These are phyloP conservation scores for Beauveria rudraprayagi DNA, from an alignment of 2,329 filamentous ascomycete species.

Conservation along the genomic window DNA sequence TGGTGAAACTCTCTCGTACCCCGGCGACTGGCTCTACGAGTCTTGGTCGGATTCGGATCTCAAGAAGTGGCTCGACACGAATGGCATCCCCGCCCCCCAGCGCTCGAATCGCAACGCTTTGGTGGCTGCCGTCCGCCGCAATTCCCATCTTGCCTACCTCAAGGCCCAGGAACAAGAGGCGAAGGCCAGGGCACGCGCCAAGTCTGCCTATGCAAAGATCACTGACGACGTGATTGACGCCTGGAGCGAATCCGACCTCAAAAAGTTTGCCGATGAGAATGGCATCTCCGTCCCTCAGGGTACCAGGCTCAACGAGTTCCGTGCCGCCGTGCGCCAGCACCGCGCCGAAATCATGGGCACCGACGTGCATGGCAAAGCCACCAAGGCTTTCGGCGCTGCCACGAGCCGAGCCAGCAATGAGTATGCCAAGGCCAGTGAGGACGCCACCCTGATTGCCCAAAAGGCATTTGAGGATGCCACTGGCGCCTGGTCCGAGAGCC, in stretches of 20 bases:
- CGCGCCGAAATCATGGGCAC: conserved; percentile 64
- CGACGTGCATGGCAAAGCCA: conserved; percentile 48
- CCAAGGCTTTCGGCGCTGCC: conserved; percentile 60
- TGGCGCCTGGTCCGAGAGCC: conserved; percentile 62
- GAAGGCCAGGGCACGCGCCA: conserved; percentile 55
- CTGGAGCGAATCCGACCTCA: conserved; percentile 84
- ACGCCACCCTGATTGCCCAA: conserved; percentile 51
- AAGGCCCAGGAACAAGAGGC: conserved; percentile 54
- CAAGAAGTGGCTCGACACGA: conserved; percentile 86
- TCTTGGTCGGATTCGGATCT: conserved; percentile 89
- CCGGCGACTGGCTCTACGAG: conserved; percentile 89
- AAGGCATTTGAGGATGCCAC: conserved; percentile 59
- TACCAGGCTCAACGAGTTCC: conserved; percentile 79
- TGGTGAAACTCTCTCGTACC: conserved; percentile 76
- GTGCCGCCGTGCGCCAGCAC: conserved; percentile 84
- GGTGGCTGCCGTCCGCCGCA: conserved; percentile 81
- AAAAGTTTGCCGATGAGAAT: conserved; percentile 90
- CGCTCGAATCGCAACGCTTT: conserved; percentile 78
- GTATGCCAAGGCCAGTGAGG: conserved; percentile 67
- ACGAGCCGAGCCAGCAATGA: conserved; percentile 69
- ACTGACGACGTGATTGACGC: conserved; percentile 79
- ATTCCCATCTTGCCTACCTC: conserved; percentile 71
- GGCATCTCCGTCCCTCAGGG: conserved; percentile 81
- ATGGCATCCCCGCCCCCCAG: conserved; percentile 80
- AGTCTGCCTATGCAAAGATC: conserved; percentile 63